These are phyloP conservation scores for Candida ovalis DNA, from an alignment of 805 yeast genomes.

Conservation along the genomic window DNA sequence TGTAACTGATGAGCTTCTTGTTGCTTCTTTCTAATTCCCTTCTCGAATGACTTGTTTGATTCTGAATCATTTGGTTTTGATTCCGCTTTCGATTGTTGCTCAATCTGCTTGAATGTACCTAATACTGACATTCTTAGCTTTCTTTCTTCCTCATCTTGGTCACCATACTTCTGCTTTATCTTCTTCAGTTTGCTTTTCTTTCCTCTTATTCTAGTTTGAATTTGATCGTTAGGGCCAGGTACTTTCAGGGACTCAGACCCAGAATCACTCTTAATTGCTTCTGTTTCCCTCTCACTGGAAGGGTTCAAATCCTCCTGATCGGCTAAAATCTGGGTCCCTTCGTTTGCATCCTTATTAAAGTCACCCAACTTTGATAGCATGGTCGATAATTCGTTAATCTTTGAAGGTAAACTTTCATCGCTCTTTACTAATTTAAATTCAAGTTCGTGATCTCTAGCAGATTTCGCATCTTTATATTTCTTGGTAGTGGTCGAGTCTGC, in stretches of 20 bases:
- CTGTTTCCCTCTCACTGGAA: conserved; percentile 5
- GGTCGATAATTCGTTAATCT: conserved; percentile 27
- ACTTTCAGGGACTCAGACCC: conserved; percentile 11
- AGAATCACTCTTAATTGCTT: conserved; percentile 8
- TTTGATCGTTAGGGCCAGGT: conserved; percentile 19
- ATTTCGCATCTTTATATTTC: conserved; percentile 28
- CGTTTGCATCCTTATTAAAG: neutral
- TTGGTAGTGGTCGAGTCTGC: conserved; percentile 50
- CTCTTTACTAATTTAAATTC: conserved; percentile 29
- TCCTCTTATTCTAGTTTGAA: conserved; percentile 61
- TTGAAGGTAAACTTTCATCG: conserved; percentile 22
- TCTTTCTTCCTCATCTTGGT: conserved; percentile 90
- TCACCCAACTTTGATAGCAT: conserved; percentile 28
- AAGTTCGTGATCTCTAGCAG: conserved; percentile 26
- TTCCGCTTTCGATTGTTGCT: conserved; percentile 12
- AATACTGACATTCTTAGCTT: conserved; percentile 68
- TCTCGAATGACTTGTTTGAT: conserved; percentile 1
- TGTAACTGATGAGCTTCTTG: conserved; percentile 29
- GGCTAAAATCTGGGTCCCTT: neutral
- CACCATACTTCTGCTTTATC: conserved; percentile 77
- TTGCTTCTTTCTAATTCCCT: conserved; percentile 24
- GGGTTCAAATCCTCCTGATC: conserved; percentile 7
- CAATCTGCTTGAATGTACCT: conserved; percentile 71
- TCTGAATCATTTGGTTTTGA: conserved; percentile 2
- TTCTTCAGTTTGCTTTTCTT: conserved; percentile 81